A percentile compares a stretch with the other conserved stretches of the same genome.
Evolutionary conservation across 2,329 filamentous ascomycete species (phyloP).

Genomic region (Colletotrichum sp.): DNA sequence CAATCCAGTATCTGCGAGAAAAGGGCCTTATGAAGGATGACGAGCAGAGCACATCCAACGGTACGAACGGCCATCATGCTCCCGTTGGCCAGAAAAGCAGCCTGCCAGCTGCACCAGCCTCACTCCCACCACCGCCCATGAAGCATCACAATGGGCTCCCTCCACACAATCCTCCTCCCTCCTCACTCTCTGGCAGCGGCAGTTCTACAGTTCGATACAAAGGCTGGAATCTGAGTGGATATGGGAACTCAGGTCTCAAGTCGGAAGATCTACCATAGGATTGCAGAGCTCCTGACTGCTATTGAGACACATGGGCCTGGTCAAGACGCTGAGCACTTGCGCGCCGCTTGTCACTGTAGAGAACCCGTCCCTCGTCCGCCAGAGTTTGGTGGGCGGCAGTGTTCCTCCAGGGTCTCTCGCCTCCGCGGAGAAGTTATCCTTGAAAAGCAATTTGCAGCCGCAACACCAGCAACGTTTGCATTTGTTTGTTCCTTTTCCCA

Average conservation of each 20-base stretch:
- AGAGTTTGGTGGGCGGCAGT: slow-evolving; percentile 11
- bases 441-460: background rate
- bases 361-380: background rate
- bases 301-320: background rate
- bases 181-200: slow-evolving; percentile 24
- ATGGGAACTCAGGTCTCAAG: slow-evolving; percentile 44
- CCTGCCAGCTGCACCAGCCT: slow-evolving; percentile 43
- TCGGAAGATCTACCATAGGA: slow-evolving; percentile 33
- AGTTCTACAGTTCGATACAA: slow-evolving; percentile 35
- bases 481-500: background rate
- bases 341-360: background rate
- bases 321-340: background rate
- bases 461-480: background rate
- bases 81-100: slow-evolving; percentile 20
- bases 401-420: slow-evolving; percentile 7
- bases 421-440: slow-evolving; percentile 18
- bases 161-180: slow-evolving; percentile 37
- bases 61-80: slow-evolving; percentile 21
- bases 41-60: slow-evolving; percentile 21
- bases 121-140: slow-evolving; percentile 36
- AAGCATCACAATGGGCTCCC: slow-evolving; percentile 34
- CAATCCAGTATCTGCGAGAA: slow-evolving; percentile 68
- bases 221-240: slow-evolving; percentile 44
- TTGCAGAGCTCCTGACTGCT: slow-evolving; percentile 8
- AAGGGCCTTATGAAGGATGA: slow-evolving; percentile 56